Percentiles rank a stretch among this genome's conserved stretches.
Conservation (phyloP, 2,329 filamentous ascomycete genomes). For the Xylariales sp. region DNA sequence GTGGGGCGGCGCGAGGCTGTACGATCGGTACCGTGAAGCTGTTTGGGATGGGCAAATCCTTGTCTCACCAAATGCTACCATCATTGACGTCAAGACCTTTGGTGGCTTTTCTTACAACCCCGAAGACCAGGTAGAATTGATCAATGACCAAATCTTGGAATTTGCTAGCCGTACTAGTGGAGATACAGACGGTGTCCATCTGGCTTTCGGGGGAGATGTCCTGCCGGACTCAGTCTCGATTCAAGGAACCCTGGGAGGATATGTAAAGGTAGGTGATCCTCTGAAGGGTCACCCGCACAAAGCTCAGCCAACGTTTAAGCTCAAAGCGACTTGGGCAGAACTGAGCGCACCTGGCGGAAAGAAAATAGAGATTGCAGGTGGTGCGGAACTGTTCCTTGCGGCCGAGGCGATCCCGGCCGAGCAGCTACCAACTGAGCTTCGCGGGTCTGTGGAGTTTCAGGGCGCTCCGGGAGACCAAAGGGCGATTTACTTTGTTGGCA, state of each 20-base stretch:
- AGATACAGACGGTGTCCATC: neutral
- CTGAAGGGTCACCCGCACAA: neutral
- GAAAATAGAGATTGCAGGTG: neutral
- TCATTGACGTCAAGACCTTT: slow-evolving; percentile 16
- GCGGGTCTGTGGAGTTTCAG: neutral
- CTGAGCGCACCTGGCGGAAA: neutral
- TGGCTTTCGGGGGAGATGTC: neutral
- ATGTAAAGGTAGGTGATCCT: slow-evolving; percentile 1
- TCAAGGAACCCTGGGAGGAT: neutral
- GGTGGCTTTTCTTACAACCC: slow-evolving; percentile 19
- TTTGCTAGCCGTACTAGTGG: neutral
- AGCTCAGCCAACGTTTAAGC: neutral
- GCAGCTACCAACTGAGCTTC: neutral
- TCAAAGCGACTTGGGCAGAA: neutral
- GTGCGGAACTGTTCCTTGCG: neutral
- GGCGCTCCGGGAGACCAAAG: neutral
- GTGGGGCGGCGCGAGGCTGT: slow-evolving; percentile 27
- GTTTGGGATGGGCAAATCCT: slow-evolving; percentile 25
- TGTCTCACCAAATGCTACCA: slow-evolving; percentile 11
- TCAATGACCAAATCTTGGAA: neutral
- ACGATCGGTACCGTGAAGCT: slow-evolving; percentile 27
- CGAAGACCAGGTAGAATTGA: slow-evolving; percentile 8
- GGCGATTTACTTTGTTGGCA: slow-evolving; percentile 1
- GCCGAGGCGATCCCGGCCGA: neutral
- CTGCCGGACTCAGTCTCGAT: neutral